Percentiles rank a stretch among this genome's conserved stretches.
These are phyloP conservation scores for Amanita pallidorosea DNA, from an alignment of 768 basidiomycete genomes.

Conservation along the genomic window DNA sequence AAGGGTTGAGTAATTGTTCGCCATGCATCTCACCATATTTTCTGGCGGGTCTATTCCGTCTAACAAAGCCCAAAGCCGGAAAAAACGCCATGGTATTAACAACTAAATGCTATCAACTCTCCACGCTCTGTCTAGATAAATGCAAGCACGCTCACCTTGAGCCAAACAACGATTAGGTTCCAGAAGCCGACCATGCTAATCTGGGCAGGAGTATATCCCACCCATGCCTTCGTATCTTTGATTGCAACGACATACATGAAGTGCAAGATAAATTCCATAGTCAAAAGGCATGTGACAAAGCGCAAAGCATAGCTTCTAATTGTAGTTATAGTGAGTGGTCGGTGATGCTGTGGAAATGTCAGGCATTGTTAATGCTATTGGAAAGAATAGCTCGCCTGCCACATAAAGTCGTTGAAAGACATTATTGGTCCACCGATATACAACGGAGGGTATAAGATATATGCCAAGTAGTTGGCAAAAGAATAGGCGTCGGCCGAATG, in stretches of 20 bases:
- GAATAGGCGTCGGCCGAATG: conserved; percentile 55
- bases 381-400: conserved; percentile 53
- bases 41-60: conserved; percentile 92
- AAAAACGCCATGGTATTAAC: conserved; percentile 92
- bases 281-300: conserved; percentile 59
- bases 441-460: conserved; percentile 84
- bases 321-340: conserved; percentile 35
- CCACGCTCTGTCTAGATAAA: not conserved
- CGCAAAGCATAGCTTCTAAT: conserved; percentile 54
- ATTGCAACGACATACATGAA: conserved; percentile 97
- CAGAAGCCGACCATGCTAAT: conserved; percentile 93
- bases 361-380: not conserved
- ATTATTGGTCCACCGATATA: conserved; percentile 96
- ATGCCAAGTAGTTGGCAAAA: conserved; percentile 67
- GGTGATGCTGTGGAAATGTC: conserved; percentile 39
- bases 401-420: conserved; percentile 91
- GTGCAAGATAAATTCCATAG: conserved; percentile 88
- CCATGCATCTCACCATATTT: conserved; percentile 99
- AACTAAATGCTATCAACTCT: conserved; percentile 40
- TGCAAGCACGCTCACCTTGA: conserved; percentile 54
- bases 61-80: conserved; percentile 84
- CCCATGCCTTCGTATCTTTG: conserved; percentile 82
- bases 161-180: conserved; percentile 94
- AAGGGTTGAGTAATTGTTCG: conserved; percentile 86
- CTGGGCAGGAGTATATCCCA: conserved; percentile 64